Evolutionary conservation across 805 yeast genomes (phyloP), one percentile per base, ranked within the genome.

Genomic region (Babjeviella inositovora): DNA sequence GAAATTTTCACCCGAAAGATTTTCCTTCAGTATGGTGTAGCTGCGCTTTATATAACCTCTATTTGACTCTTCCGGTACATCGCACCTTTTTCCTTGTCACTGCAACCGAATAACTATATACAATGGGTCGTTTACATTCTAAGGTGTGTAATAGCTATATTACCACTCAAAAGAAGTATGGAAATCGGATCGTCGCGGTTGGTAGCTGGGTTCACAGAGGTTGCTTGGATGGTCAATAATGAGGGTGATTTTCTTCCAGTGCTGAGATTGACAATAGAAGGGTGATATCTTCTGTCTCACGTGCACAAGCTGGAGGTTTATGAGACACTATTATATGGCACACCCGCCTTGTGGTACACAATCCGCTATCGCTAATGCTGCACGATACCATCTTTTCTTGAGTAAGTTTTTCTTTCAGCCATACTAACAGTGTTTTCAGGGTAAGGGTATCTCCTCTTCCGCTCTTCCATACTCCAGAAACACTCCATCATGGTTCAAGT

Each of bases 41-140:
- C n/a, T n/a, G n/a, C n/a, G n/a, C n/a, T n/a, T n/a, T n/a, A n/a
- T n/a, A n/a, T n/a, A n/a, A n/a, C n/a, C n/a, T n/a, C n/a, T n/a
- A n/a, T n/a, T n/a, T n/a, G n/a, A n/a, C n/a, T n/a, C n/a, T n/a
- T n/a, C n/a, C n/a, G n/a, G n/a, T n/a, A n/a, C n/a, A n/a, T n/a
- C n/a, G n/a, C n/a, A n/a, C n/a, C n/a, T n/a, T n/a, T n/a, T n/a
- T n/a, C n/a, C n/a, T n/a, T n/a, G n/a, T n/a, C n/a, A 25, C 17
- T 25, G 23, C 11, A 29, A 29, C 32, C 32, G 37, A 50, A 42
- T 46, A 53, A 57, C 47, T 58, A 56, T 50, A 62, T 72, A 79
- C 69, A 59, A 87, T 87, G 98, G 98, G 93, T 85, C 94, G 98
- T 70, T 74, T 87, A 85, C 97, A 87, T 82, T 79, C 94, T 67